Evolutionary conservation across 306 rosid species (phyloP).

Genomic region (Pterocarpus santalinus): DNA sequence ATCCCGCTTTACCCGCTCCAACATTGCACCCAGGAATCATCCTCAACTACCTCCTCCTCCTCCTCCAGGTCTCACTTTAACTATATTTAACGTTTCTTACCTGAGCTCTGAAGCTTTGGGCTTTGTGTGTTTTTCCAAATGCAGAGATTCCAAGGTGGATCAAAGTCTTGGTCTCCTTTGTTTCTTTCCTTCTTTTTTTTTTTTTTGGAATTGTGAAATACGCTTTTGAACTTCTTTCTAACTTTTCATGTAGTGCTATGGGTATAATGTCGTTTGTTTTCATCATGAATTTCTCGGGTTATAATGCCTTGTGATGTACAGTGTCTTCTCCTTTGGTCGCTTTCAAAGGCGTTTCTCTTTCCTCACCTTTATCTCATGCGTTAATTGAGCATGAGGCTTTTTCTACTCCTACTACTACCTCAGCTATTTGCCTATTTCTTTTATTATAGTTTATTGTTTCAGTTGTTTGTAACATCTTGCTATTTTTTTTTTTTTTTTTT

Average conservation of each 20-base stretch:
- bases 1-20: not conserved
- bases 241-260: conserved; percentile 50
- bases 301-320: conserved; percentile 56
- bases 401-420: too few relatives aligned
- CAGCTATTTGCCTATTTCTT: too few relatives aligned
- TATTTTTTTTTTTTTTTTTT: not conserved
- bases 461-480: not conserved
- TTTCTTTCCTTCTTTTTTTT: not conserved
- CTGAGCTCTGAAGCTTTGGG: not conserved
- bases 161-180: conserved; percentile 6
- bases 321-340: conserved; percentile 24
- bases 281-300: conserved; percentile 43
- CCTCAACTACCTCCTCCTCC: not conserved
- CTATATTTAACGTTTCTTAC: not conserved
- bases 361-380: not conserved
- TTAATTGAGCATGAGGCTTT: conserved; percentile 10
- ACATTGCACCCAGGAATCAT: not conserved
- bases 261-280: conserved; percentile 50
- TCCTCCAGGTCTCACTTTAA: too few relatives aligned
- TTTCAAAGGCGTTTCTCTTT: not conserved
- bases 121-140: conserved; percentile 1
- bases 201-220: not conserved
- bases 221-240: conserved; percentile 47
- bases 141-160: conserved; percentile 25
- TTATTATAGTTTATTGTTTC: too few relatives aligned